These are phyloP conservation scores for Geoglossum glabrum DNA, from an alignment of 495 filamentous ascomycete genomes.

Conservation along the genomic window DNA sequence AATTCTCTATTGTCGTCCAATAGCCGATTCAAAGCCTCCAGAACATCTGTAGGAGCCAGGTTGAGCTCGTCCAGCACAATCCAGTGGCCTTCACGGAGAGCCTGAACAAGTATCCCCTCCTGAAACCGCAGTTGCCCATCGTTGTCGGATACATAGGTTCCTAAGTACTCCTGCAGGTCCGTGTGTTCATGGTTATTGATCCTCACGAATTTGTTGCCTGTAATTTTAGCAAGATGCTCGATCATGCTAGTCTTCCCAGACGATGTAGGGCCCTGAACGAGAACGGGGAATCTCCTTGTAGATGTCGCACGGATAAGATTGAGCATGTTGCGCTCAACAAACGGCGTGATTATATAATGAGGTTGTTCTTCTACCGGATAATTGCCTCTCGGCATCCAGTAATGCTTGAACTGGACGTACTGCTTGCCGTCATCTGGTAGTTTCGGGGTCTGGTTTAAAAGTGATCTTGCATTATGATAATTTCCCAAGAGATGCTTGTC, in stretches of 20 bases:
- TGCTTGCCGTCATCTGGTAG: constrained; percentile 50
- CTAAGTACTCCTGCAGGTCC: constrained; percentile 93
- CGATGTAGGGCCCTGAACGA: constrained; percentile 95
- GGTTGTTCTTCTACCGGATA: constrained; percentile 45
- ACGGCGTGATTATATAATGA: constrained; percentile 92
- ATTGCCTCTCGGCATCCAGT: constrained; percentile 70
- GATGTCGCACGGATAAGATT: constrained; percentile 86
- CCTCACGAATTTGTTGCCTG: constrained; percentile 87
- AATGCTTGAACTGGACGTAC: constrained; percentile 80
- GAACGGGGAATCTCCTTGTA: constrained; percentile 73
- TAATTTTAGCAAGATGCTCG: constrained; percentile 85
- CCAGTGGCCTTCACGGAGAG: constrained; percentile 85
- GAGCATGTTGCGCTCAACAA: constrained; percentile 79
- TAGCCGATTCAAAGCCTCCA: constrained; percentile 86
- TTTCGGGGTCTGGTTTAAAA: constrained; percentile 53
- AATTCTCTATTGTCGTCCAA: constrained; percentile 97
- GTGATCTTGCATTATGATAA: constrained; percentile 40
- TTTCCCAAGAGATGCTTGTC: constrained; percentile 57
- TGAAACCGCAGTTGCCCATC: constrained; percentile 76
- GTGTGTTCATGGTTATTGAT: constrained; percentile 99
- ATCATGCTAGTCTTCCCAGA: constrained; percentile 99
- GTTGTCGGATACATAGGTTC: constrained; percentile 71
- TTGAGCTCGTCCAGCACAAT: constrained; percentile 97
- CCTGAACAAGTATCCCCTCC: constrained; percentile 86
- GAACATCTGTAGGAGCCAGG: constrained; percentile 82